Percentiles rank a stretch among this genome's conserved stretches.
Conservation (phyloP, 2,329 filamentous ascomycete species). For the Fusarium solani-melongenae region DNA sequence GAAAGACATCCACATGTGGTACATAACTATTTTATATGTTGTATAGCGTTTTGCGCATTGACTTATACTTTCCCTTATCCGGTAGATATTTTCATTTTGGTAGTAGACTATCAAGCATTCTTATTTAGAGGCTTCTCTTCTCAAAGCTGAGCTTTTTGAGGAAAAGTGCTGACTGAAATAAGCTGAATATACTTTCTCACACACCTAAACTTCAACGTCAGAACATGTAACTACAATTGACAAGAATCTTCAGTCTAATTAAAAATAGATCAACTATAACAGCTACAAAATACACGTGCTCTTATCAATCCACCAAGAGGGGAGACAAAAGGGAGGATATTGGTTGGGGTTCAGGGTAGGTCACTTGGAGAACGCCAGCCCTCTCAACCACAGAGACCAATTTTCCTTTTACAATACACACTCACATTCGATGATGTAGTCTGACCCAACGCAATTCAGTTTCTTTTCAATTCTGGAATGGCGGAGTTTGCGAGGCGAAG, state of each 20-base stretch:
- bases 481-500: background rate
- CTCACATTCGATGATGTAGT: background rate
- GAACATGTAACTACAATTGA: background rate
- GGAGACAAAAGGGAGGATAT: background rate
- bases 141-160: background rate
- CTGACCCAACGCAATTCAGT: background rate
- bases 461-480: background rate
- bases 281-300: background rate
- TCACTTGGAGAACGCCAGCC: background rate
- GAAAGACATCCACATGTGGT: background rate
- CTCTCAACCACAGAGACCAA: background rate
- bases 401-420: background rate
- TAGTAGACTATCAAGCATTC: background rate
- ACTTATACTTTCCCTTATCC: background rate
- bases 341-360: background rate
- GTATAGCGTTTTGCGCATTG: background rate
- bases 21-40: background rate
- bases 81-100: conserved; percentile 7
- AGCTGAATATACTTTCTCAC: background rate
- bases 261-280: background rate
- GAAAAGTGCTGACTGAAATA: background rate
- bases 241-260: background rate
- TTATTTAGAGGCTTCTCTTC: background rate
- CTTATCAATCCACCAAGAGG: too few species aligned
- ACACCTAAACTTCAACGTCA: background rate